These are phyloP conservation scores for Tubosaeta sp. DNA, from an alignment of 768 basidiomycete genomes.

Conservation along the genomic window DNA sequence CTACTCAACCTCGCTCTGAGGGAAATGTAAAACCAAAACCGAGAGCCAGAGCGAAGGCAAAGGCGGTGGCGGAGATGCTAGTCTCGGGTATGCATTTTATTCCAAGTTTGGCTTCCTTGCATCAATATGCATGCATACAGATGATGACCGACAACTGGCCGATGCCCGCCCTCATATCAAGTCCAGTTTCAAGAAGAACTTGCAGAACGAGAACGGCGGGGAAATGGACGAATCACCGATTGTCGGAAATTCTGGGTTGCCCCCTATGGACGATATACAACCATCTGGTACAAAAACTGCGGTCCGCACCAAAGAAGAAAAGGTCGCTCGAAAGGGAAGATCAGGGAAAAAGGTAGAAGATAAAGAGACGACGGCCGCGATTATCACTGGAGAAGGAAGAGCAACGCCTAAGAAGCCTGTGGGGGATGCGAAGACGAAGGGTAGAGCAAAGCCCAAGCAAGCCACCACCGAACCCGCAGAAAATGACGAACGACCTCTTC, in stretches of 20 bases:
- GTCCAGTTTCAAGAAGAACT: background rate
- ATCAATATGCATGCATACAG: conserved; percentile 8
- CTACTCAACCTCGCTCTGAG: background rate
- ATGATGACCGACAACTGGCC: conserved; percentile 27
- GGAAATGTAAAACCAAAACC: conserved; percentile 5
- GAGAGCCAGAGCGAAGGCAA: background rate
- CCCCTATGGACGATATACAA: background rate
- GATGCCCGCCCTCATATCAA: conserved; percentile 16
- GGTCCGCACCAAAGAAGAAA: background rate
- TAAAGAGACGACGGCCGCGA: background rate
- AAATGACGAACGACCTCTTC: background rate
- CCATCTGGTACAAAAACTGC: background rate
- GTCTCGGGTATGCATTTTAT: conserved; percentile 12
- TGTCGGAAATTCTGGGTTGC: background rate
- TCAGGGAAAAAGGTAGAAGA: conserved; percentile 1
- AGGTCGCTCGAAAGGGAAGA: background rate
- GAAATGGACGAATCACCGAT: conserved; percentile 1
- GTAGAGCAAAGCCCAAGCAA: background rate
- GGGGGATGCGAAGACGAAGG: background rate
- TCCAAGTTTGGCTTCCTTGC: background rate
- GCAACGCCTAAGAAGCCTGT: too few relatives aligned
- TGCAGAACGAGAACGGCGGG: background rate
- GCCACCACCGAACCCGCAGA: background rate
- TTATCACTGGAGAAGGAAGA: too few relatives aligned
- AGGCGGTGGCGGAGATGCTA: conserved; percentile 4